Conservation (phyloP, 78 protist genomes). For the Dictyostelium firmibasis region DNA sequence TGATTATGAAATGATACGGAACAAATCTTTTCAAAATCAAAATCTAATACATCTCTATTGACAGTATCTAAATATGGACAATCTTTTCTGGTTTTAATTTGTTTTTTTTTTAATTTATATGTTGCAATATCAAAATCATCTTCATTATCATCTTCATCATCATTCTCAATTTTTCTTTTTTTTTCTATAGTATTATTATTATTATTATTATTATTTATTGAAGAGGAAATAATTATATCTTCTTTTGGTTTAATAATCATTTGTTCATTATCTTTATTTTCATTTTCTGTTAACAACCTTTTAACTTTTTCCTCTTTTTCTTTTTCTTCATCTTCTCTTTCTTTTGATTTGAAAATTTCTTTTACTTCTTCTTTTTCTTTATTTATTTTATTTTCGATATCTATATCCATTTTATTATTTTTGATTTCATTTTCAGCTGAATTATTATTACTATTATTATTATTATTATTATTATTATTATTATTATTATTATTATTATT, state of each 20-base stretch:
- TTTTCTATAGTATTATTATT: neutral
- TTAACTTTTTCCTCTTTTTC: constrained; percentile 17
- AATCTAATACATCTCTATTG: constrained; percentile 89
- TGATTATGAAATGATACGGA: constrained; percentile 88
- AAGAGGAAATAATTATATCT: neutral
- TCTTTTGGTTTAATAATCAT: neutral
- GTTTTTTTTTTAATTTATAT: constrained; percentile 16
- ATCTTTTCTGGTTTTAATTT: constrained; percentile 50
- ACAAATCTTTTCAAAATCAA: constrained; percentile 98
- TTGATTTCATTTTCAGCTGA: no score
- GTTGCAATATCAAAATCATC: constrained; percentile 58
- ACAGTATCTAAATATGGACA: constrained; percentile 88
- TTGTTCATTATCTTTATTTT: neutral
- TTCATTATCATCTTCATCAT: constrained; percentile 2
- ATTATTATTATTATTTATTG: neutral
- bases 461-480: neutral
- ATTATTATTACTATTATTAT: no score
- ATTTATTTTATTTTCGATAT: neutral
- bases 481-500: neutral
- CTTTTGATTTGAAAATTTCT: neutral
- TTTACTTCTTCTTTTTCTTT: constrained; percentile 7
- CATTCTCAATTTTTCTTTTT: neutral
- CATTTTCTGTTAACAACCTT: neutral
- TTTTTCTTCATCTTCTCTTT: neutral
- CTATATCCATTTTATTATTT: neutral